Conservation (phyloP, 257 asterid species). For the Fraxinus excelsior region DNA sequence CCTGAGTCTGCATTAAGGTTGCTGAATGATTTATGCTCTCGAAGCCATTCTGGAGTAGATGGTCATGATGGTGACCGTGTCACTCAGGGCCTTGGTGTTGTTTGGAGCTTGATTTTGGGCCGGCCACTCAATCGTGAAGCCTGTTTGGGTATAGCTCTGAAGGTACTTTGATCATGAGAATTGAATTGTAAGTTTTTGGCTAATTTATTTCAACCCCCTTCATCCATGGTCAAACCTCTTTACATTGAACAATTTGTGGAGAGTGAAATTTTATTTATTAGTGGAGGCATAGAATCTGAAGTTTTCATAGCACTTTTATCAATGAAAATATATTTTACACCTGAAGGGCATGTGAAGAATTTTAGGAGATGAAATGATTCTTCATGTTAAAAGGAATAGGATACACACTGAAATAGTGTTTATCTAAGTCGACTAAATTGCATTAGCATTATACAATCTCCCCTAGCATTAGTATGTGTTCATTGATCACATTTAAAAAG, state of each 20-base stretch:
- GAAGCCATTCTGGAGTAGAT: constrained; percentile 54
- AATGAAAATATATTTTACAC: neutral
- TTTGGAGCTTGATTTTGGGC: constrained; percentile 85
- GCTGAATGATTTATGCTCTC: constrained; percentile 73
- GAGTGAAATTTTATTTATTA: neutral
- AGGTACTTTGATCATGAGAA: constrained; percentile 51
- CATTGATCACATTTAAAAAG: too few species aligned
- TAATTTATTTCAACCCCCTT: constrained; percentile 17
- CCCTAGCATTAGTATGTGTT: too few species aligned
- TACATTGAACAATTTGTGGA: neutral
- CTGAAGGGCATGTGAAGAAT: neutral
- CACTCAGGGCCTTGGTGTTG: constrained; percentile 96
- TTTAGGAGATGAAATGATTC: neutral
- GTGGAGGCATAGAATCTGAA: neutral
- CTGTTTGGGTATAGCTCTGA: constrained; percentile 84
- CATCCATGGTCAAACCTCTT: neutral
- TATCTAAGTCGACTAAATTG: neutral
- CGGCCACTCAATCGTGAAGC: constrained; percentile 88
- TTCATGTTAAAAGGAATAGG: neutral
- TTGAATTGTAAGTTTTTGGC: constrained; percentile 17
- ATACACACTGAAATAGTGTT: neutral
- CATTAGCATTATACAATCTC: neutral
- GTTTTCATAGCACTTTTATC: neutral
- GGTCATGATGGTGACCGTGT: constrained; percentile 82
- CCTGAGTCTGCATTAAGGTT: constrained; percentile 81